Evolutionary conservation across 805 yeast species (phyloP), one percentile per base, ranked within the genome.

Genomic region (Lipomyces orientalis): DNA sequence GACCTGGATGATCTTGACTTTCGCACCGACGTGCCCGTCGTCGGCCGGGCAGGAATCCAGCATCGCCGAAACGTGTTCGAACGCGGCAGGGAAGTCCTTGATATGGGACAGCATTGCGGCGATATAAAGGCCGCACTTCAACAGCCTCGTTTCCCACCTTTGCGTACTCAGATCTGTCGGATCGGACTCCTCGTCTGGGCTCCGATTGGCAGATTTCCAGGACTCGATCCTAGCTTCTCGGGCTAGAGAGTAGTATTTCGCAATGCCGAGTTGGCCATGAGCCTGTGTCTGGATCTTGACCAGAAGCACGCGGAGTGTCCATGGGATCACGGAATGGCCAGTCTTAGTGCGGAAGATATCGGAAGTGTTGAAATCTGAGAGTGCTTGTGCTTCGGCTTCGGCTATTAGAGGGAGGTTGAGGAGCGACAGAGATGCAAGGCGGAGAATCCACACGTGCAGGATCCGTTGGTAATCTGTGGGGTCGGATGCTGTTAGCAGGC

Each of bases 271-370:
- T 54, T 76, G 80, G 61, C 75, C 75, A 60, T 79, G 78, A 1
- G 80, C 79, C 25, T 73, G 73, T 4, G 78, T 71, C 58, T 73
- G 76, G 19, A 78, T 71, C 33, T 77, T 75, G 25, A 76, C 74
- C 4, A 76, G 63, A 35, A 78, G 63, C 9, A 79, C 70, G 39
- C 81, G 62, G 33, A 80, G 67, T 2, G 74, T 71, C 81, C 81
- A 80, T 7, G 79, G 77, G 1, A 69, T 70, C 2, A 73, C 64
- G 25, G 73, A 71, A 1, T 65, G 66, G 7, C 75, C 75, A 51
- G 61, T 62, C 29, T 59, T 59, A n/a, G 63, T 49, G 0, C 74
- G 63, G 60, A 73, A 71, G 46, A 65, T 62, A 5, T 75, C 75
- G 12, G 46, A 58, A 22, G 71, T 58, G 31, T 71, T 70, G 9